phyloP scores from a whole-genome alignment of 257 asterid species.

The Thymus quinquecostatus region DNA sequence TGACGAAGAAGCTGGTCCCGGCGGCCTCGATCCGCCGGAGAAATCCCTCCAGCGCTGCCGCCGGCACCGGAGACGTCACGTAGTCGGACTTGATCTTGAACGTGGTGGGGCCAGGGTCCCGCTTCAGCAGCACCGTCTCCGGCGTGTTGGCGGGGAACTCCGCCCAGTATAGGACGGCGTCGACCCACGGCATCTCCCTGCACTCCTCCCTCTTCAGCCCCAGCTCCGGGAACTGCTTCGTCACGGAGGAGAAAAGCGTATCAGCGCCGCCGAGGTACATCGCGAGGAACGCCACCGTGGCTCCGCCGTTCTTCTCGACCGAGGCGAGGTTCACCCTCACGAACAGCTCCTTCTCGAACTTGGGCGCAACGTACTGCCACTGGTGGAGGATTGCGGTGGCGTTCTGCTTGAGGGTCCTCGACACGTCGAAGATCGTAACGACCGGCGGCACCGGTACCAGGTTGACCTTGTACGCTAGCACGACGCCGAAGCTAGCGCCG shows the following conservation, averaged over 20 bases:
- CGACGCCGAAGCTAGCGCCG: constrained; percentile 40
- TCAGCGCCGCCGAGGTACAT: constrained; percentile 31
- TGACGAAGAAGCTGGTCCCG: neutral
- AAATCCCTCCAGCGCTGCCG: neutral
- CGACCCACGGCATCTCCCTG: constrained; percentile 40
- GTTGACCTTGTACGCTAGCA: constrained; percentile 32
- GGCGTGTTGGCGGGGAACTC: neutral
- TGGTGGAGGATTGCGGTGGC: constrained; percentile 28
- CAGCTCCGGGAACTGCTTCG: constrained; percentile 34
- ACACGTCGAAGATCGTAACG: constrained; percentile 31
- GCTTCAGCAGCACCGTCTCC: constrained; percentile 13
- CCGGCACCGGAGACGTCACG: constrained; percentile 35
- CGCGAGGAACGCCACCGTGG: constrained; percentile 30
- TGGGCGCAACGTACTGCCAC: constrained; percentile 35
- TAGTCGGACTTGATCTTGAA: constrained; percentile 45
- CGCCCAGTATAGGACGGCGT: constrained; percentile 28
- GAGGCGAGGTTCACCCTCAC: constrained; percentile 13
- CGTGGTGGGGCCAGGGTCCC: neutral
- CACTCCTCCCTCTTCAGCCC: constrained; percentile 36
- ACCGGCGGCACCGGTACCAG: constrained; percentile 31
- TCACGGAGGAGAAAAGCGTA: neutral
- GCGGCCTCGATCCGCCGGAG: neutral
- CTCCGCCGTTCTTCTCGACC: too few species aligned
- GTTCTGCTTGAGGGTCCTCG: constrained; percentile 25
- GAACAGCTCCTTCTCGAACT: constrained; percentile 21